Evolutionary conservation across 2,329 filamentous ascomycete genomes (phyloP).

Genomic region (Myotisia sp.): DNA sequence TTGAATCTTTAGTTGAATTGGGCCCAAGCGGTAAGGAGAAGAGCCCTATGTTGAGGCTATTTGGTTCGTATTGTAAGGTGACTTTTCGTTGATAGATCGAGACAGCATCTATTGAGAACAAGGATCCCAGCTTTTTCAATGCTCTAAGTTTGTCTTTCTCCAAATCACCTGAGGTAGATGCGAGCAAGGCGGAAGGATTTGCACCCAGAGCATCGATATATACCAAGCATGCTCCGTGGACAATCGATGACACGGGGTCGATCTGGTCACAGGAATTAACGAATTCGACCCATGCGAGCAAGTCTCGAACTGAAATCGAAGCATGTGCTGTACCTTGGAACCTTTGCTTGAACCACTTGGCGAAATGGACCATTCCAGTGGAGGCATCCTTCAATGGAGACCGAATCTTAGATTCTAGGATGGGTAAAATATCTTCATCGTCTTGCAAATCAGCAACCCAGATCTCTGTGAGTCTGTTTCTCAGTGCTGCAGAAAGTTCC

Average conservation of each 20-base stretch:
- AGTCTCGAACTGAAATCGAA: conserved; percentile 80
- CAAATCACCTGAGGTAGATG: conserved; percentile 55
- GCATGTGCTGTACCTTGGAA: conserved; percentile 62
- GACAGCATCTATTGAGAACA: conserved; percentile 51
- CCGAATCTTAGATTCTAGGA: conserved; percentile 62
- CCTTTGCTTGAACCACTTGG: conserved; percentile 76
- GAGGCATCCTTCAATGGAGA: conserved; percentile 44
- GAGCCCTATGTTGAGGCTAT: conserved; percentile 52
- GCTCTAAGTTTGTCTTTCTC: conserved; percentile 58
- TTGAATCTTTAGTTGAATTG: conserved; percentile 38
- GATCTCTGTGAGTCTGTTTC: conserved; percentile 96
- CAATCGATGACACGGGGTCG: conserved; percentile 38
- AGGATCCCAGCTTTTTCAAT: conserved; percentile 52
- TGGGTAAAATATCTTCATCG: conserved; percentile 71
- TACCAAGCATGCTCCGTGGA: conserved; percentile 88
- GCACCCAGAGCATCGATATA: conserved; percentile 92
- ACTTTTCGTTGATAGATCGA: conserved; percentile 52
- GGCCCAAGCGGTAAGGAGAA: conserved; percentile 52
- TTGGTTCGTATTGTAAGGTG: conserved; percentile 40
- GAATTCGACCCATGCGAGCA: conserved; percentile 86
- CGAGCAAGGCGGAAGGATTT: conserved; percentile 77
- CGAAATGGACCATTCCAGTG: conserved; percentile 64
- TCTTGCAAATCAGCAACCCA: conserved; percentile 88
- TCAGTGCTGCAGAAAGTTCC: conserved; percentile 82
- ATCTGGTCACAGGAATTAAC: conserved; percentile 52